Evolutionary conservation across 805 yeast genomes (phyloP), one percentile per base, ranked within the genome.

Genomic region (Brettanomyces anomalus): DNA sequence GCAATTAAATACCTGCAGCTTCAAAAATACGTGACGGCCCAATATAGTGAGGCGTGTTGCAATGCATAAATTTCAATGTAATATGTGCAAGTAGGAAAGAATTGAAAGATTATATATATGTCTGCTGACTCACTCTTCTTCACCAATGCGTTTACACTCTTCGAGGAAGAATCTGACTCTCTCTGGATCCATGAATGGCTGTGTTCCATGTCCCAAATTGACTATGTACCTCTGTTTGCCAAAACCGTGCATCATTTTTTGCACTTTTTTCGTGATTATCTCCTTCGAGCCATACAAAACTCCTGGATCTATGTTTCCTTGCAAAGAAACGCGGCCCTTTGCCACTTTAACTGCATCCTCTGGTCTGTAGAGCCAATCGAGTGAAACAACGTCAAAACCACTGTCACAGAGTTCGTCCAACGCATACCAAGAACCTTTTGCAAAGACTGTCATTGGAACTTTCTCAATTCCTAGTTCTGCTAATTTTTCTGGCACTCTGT

Each of bases 401-500:
- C 85, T 67, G 38, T 77, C 79, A 57, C 95, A 83, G 46, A 93
- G 70, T 43, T 81, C 83, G 51, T 90, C 89, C 41, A 93, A 68
- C 4, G 97, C 96, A 55, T 87, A 90, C 97, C 97, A 90, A 0
- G 98, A 93, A 36, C 96, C 96, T 66, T 89, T 93, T 24, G 97
- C 88, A 56, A 93, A 93, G 7, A 89, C 79, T 1, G 95, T 85
- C 56, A 93, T 66, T 28, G 98, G 98, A 18, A 93, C 79, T 41
- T 66, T 62, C 48, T 86, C 94, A 45, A 84, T 60, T 3, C 90
- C 95, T 40, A 85, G 66, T 62, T 85, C 90, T 42, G 62, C 55
- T 54, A 93, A 71, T 55, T 93, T 77, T 10, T 55, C 45, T 17
- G 90, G 94, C 37, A 90, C 72, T 50, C 73, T 74, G 16, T 68